These are phyloP conservation scores for Chiua virens DNA, from an alignment of 768 basidiomycete genomes.

Conservation along the genomic window DNA sequence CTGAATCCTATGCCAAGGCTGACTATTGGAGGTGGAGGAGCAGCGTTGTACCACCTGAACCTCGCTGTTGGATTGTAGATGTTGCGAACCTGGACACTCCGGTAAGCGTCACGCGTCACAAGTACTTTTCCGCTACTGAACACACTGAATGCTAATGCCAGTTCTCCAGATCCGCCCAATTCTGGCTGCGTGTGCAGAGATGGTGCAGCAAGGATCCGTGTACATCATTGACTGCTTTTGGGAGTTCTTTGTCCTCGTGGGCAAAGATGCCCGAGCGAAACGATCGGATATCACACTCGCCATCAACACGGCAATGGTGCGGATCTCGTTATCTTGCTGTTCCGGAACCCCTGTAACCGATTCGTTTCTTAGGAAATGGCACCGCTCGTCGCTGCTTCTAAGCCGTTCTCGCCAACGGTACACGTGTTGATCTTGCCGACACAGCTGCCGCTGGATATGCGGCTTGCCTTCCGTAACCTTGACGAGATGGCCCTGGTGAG, in stretches of 20 bases:
- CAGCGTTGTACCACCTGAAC: slow-evolving; percentile 37
- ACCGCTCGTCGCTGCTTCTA: slow-evolving; percentile 43
- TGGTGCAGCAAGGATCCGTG: slow-evolving; percentile 44
- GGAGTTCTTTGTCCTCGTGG: slow-evolving; percentile 79
- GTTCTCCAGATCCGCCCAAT: slow-evolving; percentile 46
- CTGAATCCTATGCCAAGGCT: slow-evolving; percentile 65
- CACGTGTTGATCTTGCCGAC: slow-evolving; percentile 77
- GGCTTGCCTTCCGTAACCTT: slow-evolving; percentile 64
- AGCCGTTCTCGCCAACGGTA: slow-evolving; percentile 71
- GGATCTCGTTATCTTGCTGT: slow-evolving; percentile 7
- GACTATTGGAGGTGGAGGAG: slow-evolving; percentile 82
- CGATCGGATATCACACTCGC: slow-evolving; percentile 63
- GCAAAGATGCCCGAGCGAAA: slow-evolving; percentile 59
- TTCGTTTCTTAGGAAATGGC: slow-evolving; percentile 50
- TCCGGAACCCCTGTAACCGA: neutral
- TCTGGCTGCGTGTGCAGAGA: slow-evolving; percentile 42
- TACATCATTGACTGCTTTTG: slow-evolving; percentile 75
- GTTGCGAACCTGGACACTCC: slow-evolving; percentile 30
- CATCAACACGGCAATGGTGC: slow-evolving; percentile 55
- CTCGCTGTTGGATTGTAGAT: slow-evolving; percentile 64
- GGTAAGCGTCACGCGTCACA: slow-evolving; percentile 43
- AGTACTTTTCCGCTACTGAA: neutral
- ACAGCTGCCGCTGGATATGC: slow-evolving; percentile 68
- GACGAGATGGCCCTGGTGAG: slow-evolving; percentile 63
- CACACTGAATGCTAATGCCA: slow-evolving; percentile 1